Evolutionary conservation across 768 basidiomycete genomes (phyloP).

Genomic region (Boletus rubescentipes): DNA sequence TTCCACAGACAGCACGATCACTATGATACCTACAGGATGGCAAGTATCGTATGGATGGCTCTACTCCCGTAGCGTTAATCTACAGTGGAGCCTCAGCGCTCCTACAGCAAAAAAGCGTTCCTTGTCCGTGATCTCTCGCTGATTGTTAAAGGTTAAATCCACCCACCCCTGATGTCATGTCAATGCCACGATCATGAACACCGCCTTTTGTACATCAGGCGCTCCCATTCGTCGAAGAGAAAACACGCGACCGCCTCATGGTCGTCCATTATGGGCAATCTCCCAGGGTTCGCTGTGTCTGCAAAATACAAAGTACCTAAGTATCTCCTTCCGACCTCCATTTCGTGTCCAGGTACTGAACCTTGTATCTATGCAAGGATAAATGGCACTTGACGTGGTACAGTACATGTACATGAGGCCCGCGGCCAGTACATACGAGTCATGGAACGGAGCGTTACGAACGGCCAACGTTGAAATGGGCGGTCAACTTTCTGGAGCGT

Average conservation of each 20-base stretch:
- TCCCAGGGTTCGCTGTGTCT: background rate
- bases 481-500: background rate
- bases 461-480: slow-evolving; percentile 1
- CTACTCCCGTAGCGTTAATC: background rate
- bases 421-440: background rate
- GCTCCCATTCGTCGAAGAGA: background rate
- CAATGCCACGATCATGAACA: slow-evolving; percentile 6
- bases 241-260: slow-evolving; percentile 34
- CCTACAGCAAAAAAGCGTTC: slow-evolving; percentile 6
- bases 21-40: slow-evolving; percentile 22
- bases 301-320: slow-evolving; percentile 5
- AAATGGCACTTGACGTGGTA: background rate
- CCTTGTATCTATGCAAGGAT: background rate
- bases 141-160: slow-evolving; percentile 25
- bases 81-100: background rate
- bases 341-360: slow-evolving; percentile 9
- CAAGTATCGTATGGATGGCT: background rate
- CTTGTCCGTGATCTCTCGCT: slow-evolving; percentile 16
- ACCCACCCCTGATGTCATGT: slow-evolving; percentile 18
- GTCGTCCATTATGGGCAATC: slow-evolving; percentile 8
- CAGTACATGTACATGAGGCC: background rate
- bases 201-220: slow-evolving; percentile 11
- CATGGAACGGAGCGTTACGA: slow-evolving; percentile 4
- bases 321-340: slow-evolving; percentile 14
- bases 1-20: background rate